A percentile compares a stretch with the other conserved stretches of the same genome.
Conservation (phyloP, 2,329 filamentous ascomycete genomes). For the Fusarium euwallaceae region DNA sequence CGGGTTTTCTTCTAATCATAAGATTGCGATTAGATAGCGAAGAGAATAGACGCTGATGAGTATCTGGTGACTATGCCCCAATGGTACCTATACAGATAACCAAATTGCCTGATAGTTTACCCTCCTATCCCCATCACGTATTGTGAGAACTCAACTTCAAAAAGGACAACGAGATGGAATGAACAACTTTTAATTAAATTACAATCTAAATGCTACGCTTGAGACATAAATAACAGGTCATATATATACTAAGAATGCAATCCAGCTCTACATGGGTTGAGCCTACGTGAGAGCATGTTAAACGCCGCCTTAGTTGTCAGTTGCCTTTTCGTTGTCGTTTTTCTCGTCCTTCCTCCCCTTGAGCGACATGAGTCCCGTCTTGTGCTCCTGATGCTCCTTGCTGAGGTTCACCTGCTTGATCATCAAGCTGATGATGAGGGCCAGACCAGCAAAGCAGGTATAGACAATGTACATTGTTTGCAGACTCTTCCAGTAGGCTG, state of each 20-base stretch:
- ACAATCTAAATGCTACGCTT: constrained; percentile 17
- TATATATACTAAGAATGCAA: not conserved
- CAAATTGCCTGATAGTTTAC: not conserved
- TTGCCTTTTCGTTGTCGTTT: constrained; percentile 25
- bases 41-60: not conserved
- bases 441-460: constrained; percentile 62
- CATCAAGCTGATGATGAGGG: constrained; percentile 61
- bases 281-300: constrained; percentile 11
- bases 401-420: constrained; percentile 64
- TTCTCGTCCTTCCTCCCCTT: constrained; percentile 48
- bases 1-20: not conserved
- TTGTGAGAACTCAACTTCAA: not conserved
- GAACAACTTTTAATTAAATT: not conserved
- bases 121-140: not conserved
- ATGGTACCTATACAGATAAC: not conserved
- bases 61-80: not conserved
- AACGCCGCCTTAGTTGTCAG: constrained; percentile 20
- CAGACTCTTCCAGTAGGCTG: constrained; percentile 64
- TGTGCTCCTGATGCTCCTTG: constrained; percentile 69
- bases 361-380: constrained; percentile 66
- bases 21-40: not conserved
- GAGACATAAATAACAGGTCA: not conserved
- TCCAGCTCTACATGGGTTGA: not conserved
- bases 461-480: constrained; percentile 71
- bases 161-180: not conserved